Evolutionary conservation across 208 protist species (phyloP).

Genomic region (Angomonas ambiguus): DNA sequence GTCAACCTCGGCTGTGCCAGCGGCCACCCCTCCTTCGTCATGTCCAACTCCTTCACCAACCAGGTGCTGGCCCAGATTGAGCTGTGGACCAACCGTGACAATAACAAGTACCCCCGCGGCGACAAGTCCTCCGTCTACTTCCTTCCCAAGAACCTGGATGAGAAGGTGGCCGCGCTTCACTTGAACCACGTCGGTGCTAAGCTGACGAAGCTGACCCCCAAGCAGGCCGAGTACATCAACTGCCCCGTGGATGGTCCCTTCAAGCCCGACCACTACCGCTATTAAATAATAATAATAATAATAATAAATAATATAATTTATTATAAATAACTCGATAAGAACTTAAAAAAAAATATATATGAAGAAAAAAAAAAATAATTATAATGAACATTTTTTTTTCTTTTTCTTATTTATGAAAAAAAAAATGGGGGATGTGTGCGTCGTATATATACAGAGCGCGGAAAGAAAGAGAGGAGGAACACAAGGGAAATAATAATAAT

Average conservation of each 20-base stretch:
- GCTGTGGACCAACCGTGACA: constrained; percentile 93
- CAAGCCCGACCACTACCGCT: constrained; percentile 99
- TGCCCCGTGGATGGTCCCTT: constrained; percentile 95
- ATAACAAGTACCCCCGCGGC: constrained; percentile 92
- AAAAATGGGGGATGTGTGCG: too few relatives aligned
- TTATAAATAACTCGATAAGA: too few relatives aligned
- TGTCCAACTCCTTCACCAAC: constrained; percentile 99
- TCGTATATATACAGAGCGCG: too few relatives aligned
- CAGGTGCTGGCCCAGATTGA: constrained; percentile 99
- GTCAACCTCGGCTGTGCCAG: constrained; percentile 99
- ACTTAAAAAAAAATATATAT: constrained; percentile 8
- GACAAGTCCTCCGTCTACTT: constrained; percentile 94
- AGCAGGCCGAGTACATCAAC: constrained; percentile 98
- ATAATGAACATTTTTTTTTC: too few relatives aligned
- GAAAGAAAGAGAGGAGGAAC: too few relatives aligned
- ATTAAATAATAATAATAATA: constrained; percentile 79
- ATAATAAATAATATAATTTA: not conserved
- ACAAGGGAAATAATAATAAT: constrained; percentile 6
- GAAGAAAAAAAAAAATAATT: constrained; percentile 18
- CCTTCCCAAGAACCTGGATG: constrained; percentile 98
- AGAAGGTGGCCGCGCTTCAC: constrained; percentile 99
- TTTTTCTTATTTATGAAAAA: too few relatives aligned
- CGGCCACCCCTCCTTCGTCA: constrained; percentile 99
- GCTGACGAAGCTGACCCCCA: constrained; percentile 93
- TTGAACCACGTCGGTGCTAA: constrained; percentile 96